Percentiles rank a stretch among this genome's conserved stretches.
These are phyloP conservation scores for Fusarium pseudonygamai DNA, from an alignment of 2,329 filamentous ascomycete species.

Conservation along the genomic window DNA sequence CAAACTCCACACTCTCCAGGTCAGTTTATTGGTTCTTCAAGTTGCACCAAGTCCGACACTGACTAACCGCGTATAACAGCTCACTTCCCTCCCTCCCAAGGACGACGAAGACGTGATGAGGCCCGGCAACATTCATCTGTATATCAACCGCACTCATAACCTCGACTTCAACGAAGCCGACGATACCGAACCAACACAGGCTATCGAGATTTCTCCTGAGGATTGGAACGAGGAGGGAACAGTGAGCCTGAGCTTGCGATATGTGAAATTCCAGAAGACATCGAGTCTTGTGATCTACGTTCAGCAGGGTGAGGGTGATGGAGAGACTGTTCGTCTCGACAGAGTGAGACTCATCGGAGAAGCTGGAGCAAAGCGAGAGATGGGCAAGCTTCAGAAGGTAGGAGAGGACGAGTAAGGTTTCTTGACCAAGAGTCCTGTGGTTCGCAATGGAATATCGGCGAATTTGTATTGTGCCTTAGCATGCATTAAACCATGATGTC, in stretches of 20 bases:
- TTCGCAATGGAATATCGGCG: neutral
- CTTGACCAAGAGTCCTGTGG: neutral
- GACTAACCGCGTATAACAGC: slow-evolving; percentile 59
- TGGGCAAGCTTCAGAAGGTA: slow-evolving; percentile 96
- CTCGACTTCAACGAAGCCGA: slow-evolving; percentile 96
- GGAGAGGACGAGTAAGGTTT: slow-evolving; percentile 72
- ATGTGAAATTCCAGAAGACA: slow-evolving; percentile 98
- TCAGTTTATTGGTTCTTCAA: slow-evolving; percentile 45
- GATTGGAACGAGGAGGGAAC: slow-evolving; percentile 88
- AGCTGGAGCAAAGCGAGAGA: slow-evolving; percentile 87
- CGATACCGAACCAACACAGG: slow-evolving; percentile 82
- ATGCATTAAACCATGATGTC: slow-evolving; percentile 23
- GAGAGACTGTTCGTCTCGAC: slow-evolving; percentile 87
- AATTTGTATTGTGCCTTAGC: neutral
- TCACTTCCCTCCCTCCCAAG: slow-evolving; percentile 80
- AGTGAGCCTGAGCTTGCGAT: slow-evolving; percentile 77
- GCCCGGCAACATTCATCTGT: slow-evolving; percentile 85
- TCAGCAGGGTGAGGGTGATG: slow-evolving; percentile 82
- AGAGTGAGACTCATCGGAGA: slow-evolving; percentile 85
- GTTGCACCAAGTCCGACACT: neutral
- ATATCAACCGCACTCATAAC: slow-evolving; percentile 87
- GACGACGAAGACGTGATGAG: slow-evolving; percentile 81
- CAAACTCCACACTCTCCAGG: slow-evolving; percentile 86
- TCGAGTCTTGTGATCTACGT: slow-evolving; percentile 88
- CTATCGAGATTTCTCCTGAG: slow-evolving; percentile 74